Evolutionary conservation across 441 rosid species (phyloP).

Genomic region (Erysimum pusillum): DNA sequence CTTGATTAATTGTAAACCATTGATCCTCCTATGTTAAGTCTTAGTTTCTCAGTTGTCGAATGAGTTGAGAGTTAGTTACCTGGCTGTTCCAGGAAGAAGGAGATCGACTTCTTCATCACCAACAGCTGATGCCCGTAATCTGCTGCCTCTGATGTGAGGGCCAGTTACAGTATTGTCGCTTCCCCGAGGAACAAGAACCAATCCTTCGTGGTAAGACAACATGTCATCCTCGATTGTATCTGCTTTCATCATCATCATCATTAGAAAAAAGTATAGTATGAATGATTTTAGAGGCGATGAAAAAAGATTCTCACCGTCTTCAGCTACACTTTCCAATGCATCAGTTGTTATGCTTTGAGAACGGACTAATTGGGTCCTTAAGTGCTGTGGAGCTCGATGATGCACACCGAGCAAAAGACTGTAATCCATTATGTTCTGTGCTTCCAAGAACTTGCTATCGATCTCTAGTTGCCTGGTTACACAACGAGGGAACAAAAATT

Average conservation of each 20-base stretch:
- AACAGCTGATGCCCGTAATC: constrained; percentile 83
- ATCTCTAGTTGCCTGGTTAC: constrained; percentile 88
- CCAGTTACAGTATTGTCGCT: constrained; percentile 79
- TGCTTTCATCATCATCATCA: constrained; percentile 46
- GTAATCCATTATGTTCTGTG: constrained; percentile 93
- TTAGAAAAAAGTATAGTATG: background rate
- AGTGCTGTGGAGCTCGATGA: constrained; percentile 96
- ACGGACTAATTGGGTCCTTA: constrained; percentile 60
- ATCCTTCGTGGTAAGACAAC: constrained; percentile 84
- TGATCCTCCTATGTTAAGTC: constrained; percentile 1
- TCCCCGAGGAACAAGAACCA: constrained; percentile 93
- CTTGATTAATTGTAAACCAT: background rate
- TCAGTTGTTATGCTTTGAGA: constrained; percentile 59
- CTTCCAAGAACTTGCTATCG: constrained; percentile 90
- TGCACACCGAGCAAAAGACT: constrained; percentile 98
- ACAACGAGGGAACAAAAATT: constrained; percentile 14
- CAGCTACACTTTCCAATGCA: constrained; percentile 85
- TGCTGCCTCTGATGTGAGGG: constrained; percentile 93
- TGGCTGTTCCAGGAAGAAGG: constrained; percentile 97
- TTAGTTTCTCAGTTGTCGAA: background rate
- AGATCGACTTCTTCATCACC: constrained; percentile 98
- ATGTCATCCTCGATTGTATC: constrained; percentile 84
- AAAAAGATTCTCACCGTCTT: constrained; percentile 69
- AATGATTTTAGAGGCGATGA: background rate
- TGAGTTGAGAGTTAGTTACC: constrained; percentile 56